Percentiles rank a stretch among this genome's conserved stretches.
phyloP scores from a whole-genome alignment of 139 green algal species.

The Asterochloris erici region DNA sequence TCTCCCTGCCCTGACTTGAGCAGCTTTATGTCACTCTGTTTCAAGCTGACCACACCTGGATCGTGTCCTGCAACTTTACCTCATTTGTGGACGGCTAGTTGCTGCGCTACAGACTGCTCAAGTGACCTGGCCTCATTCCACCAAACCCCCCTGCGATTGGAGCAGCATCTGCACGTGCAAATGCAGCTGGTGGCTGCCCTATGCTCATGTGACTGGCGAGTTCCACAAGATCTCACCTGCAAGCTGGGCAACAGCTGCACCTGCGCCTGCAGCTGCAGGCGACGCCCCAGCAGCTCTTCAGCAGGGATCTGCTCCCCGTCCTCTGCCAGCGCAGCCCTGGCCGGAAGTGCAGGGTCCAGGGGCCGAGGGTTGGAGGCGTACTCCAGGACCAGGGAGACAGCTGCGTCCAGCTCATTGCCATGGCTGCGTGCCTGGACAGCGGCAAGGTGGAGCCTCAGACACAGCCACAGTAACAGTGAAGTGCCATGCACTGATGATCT shows the following conservation, averaged over 20 bases:
- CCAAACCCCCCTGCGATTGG: neutral
- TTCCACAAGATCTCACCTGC: neutral
- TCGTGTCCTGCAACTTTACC: neutral
- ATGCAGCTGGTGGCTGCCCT: neutral
- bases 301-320: neutral
- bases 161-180: neutral
- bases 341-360: no score
- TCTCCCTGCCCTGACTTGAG: no score
- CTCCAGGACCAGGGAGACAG: neutral
- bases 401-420: neutral
- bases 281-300: neutral
- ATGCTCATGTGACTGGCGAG: neutral
- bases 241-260: slow-evolving; percentile 3
- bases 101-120: neutral
- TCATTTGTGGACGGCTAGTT: neutral
- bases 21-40: no score
- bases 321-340: neutral
- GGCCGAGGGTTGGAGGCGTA: neutral
- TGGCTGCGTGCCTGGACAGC: neutral
- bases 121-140: neutral
- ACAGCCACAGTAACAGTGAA: neutral
- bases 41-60: neutral
- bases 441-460: neutral
- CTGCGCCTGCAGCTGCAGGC: neutral
- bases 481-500: neutral